phyloP scores from a whole-genome alignment of 2,329 filamentous ascomycete genomes.

The Talaromyces marneffei region DNA sequence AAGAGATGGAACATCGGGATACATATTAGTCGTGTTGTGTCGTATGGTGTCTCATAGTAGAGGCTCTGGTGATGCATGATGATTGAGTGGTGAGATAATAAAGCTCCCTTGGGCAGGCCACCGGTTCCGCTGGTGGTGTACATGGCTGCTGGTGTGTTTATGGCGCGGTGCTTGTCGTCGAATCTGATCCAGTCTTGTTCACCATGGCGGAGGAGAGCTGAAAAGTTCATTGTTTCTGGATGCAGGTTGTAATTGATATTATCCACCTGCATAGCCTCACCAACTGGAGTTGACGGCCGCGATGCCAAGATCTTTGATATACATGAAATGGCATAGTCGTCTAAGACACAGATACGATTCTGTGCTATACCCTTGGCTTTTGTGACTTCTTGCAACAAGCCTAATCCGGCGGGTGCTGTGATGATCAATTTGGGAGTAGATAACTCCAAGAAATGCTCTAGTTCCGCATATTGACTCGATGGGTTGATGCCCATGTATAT shows the following conservation, averaged over 20 bases:
- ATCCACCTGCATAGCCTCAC: neutral
- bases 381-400: conserved; percentile 19
- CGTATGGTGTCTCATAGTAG: conserved; percentile 36
- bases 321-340: conserved; percentile 8
- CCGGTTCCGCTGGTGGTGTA: conserved; percentile 56
- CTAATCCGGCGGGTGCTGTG: conserved; percentile 35
- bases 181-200: conserved; percentile 47
- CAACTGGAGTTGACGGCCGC: neutral
- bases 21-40: conserved; percentile 42
- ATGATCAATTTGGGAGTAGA: conserved; percentile 45
- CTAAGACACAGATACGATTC: conserved; percentile 15
- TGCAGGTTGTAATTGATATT: neutral
- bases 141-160: conserved; percentile 46
- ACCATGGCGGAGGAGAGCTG: conserved; percentile 39
- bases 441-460: conserved; percentile 42
- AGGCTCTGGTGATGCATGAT: conserved; percentile 46
- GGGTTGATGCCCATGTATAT: conserved; percentile 50
- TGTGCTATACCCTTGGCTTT: conserved; percentile 4
- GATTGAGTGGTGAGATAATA: conserved; percentile 54
- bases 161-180: conserved; percentile 37
- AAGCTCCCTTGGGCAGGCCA: conserved; percentile 55
- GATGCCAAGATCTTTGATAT: conserved; percentile 6
- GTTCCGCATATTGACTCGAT: conserved; percentile 42
- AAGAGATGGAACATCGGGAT: conserved; percentile 53
- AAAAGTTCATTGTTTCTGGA: conserved; percentile 2